Evolutionary conservation across 495 filamentous ascomycete genomes (phyloP), one percentile per base, ranked within the genome.

Genomic region (Paragyromitra xinjiangensis): DNA sequence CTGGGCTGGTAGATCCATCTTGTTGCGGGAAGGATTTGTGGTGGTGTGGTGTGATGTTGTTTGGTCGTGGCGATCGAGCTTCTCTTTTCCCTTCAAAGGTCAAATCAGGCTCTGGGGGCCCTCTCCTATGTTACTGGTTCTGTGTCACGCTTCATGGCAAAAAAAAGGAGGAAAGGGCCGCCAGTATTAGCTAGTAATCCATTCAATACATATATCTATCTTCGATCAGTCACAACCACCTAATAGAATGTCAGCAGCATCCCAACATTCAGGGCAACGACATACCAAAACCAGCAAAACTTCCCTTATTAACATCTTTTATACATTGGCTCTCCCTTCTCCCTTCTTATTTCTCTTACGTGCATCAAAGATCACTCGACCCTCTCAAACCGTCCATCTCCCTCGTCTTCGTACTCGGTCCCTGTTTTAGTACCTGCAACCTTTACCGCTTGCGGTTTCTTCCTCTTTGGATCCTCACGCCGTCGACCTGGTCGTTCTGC

Each of bases 371-470:
- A 69, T 69, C 67, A 69, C 53, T 61, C 56, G 26, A 62, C 44
- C 56, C 55, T 62, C 56, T 71, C 68, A 62, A 71, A 71, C 50
- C 62, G 56, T 9, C 55, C 68, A 24, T 71, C 55, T 6, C 68
- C 44, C 7, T 69, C 67, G 12, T 50, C 56, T 5, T 50, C 40
- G 11, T 40, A 55, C 12, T 37, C 42, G 3, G 39, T n/a, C n/a
- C 50, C 29, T 51, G n/a, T 22, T 45, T 48, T 39, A 9, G 16
- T 26, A 26, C 4, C 44, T 4, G 12, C 7, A 51, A 42, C 6
- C 9, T 59, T 48, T 16, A n/a, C 24, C 12, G 6, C 29, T 5
- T 12, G 68, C 1, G 6, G 5, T 48, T 77, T 64, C 3, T 45
- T 48, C 26, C 40, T 40, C 24, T 34, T 65, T 11, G 26, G n/a